These are phyloP conservation scores for Delphinella strobiligena DNA, from an alignment of 2,329 filamentous ascomycete genomes.

Conservation along the genomic window DNA sequence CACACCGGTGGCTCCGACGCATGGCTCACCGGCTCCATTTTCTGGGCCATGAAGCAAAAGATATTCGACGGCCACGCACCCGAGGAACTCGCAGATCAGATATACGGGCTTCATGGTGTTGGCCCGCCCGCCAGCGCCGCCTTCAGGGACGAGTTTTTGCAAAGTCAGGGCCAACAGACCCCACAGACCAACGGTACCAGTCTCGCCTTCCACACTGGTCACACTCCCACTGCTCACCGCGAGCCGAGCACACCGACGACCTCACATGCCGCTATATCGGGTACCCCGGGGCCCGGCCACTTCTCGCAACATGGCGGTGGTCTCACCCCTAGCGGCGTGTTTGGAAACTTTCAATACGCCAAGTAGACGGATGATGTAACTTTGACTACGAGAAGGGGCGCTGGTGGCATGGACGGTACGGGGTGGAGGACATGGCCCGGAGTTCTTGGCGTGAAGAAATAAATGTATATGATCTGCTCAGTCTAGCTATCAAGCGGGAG, in stretches of 20 bases:
- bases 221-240: conserved; percentile 21
- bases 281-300: conserved; percentile 10
- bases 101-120: conserved; percentile 74
- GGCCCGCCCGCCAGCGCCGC: conserved; percentile 44
- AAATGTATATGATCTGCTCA: too few relatives aligned
- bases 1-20: conserved; percentile 93
- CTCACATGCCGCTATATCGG: conserved; percentile 36
- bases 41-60: conserved; percentile 82
- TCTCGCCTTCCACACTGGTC: conserved; percentile 24
- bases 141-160: conserved; percentile 23
- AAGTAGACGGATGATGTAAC: too few relatives aligned
- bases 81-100: conserved; percentile 72
- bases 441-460: too few relatives aligned
- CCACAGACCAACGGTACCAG: conserved; percentile 17
- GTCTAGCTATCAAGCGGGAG: too few relatives aligned
- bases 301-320: conserved; percentile 4
- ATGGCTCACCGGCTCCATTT: conserved; percentile 83
- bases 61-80: conserved; percentile 77
- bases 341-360: conserved; percentile 8
- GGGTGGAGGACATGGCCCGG: too few relatives aligned
- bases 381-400: too few relatives aligned
- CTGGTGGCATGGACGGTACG: too few relatives aligned
- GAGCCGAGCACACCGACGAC: conserved; percentile 58
- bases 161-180: conserved; percentile 31
- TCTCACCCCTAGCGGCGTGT: conserved; percentile 7